Base-by-base conservation (phyloP, 1,284 basidiomycete genomes). In the Afroboletus lepidellus region DNA sequence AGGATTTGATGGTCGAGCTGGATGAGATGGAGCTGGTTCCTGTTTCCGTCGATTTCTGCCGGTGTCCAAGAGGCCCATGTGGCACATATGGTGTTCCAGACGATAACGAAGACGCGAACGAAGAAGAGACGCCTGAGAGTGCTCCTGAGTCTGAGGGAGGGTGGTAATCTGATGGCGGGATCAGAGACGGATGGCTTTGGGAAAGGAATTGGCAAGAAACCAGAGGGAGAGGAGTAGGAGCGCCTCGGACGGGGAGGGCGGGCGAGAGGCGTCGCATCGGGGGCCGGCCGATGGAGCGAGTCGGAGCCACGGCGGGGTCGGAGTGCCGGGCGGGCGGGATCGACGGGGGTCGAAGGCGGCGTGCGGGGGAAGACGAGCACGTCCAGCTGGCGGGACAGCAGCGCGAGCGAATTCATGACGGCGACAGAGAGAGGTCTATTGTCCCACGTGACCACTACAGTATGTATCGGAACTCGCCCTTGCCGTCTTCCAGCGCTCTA, bases 351-450 rank as follows among this genome's bases (percentile, higher is more conserved):
- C 30, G 79, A 76, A 21, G 80, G 78, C 34, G 79, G 77, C 13
- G 80, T 72, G 66, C 70, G 57, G 27, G 73, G 54, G 7, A 78
- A 70, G 45, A 80, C 78, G 54, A 84, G 71, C 50, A 77, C 79
- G 70, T 87, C 84, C 72, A 85, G 80, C 62, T 85, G 82, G 60
- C 82, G 81, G 57, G 86, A 85, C 48, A 88, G 74, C 69, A 85
- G 82, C 11, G 77, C 74, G 60, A 88, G 79, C 58, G 84, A 84
- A 71, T 88, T 87, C 85, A 88, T 88, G 13, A 6, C 18, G 18
- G 24, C 13, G 37, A 41, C 30, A 15, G 23, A 24, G 41, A 15
- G 23, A 21, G 36, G 20, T 32, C 24, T 52, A 48, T 32, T 36
- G 33, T 44, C 24, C 38, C 49, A 49, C 63, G 61, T 65, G 61